Evolutionary conservation across 331 rosid species (phyloP).

Genomic region (Ulmus americana): DNA sequence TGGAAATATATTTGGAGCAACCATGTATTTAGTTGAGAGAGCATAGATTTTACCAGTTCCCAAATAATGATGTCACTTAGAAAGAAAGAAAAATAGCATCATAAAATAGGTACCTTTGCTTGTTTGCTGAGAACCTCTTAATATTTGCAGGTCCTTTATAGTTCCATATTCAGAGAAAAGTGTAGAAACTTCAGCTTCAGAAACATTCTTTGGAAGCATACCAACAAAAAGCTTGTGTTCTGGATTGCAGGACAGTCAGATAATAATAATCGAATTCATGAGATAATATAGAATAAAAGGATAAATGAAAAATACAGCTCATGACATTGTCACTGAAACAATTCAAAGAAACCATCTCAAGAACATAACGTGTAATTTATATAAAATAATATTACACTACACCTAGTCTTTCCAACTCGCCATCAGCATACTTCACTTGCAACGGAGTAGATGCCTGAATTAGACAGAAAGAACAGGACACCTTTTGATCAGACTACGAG

Average conservation of each 20-base stretch:
- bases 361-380: slow-evolving; percentile 19
- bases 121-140: slow-evolving; percentile 91
- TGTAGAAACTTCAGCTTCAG: slow-evolving; percentile 66
- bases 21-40: slow-evolving; percentile 1
- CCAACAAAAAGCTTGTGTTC: slow-evolving; percentile 96
- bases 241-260: slow-evolving; percentile 31
- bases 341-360: slow-evolving; percentile 19
- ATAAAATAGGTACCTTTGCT: slow-evolving; percentile 63
- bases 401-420: slow-evolving; percentile 99
- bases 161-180: slow-evolving; percentile 73
- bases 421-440: slow-evolving; percentile 99
- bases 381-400: slow-evolving; percentile 36
- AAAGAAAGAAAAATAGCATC: not conserved
- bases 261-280: slow-evolving; percentile 18
- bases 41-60: slow-evolving; percentile 1
- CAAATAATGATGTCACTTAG: slow-evolving; percentile 4
- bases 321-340: slow-evolving; percentile 19
- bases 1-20: slow-evolving; percentile 7
- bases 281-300: slow-evolving; percentile 7
- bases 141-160: slow-evolving; percentile 80
- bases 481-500: slow-evolving; percentile 23
- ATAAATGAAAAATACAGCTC: slow-evolving; percentile 5
- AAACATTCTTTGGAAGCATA: slow-evolving; percentile 95
- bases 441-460: slow-evolving; percentile 97
- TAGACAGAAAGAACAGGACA: slow-evolving; percentile 32